A percentile compares a stretch with the other conserved stretches of the same genome.
These are phyloP conservation scores for Mitragyna speciosa DNA, from an alignment of 257 asterid genomes.

Conservation along the genomic window DNA sequence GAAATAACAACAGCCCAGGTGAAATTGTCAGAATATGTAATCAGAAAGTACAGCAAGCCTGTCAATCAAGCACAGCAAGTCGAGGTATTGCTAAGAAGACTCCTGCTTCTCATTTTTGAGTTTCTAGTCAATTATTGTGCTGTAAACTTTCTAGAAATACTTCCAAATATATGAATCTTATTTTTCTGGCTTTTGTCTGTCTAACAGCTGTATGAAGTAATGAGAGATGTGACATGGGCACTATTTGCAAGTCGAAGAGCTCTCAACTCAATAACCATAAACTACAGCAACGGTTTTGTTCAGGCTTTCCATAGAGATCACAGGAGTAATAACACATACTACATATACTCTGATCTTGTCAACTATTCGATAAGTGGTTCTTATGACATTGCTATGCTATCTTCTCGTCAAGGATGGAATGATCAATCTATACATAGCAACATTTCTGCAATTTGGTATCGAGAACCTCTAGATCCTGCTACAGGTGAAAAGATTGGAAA, in stretches of 20 bases:
- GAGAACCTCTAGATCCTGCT: constrained; percentile 70
- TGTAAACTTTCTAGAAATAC: not conserved
- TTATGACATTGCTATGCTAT: constrained; percentile 37
- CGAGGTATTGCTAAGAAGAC: constrained; percentile 48
- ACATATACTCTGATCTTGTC: constrained; percentile 77
- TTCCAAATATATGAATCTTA: not conserved
- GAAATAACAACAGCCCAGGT: constrained; percentile 92
- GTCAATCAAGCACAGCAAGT: constrained; percentile 73
- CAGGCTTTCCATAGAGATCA: constrained; percentile 91
- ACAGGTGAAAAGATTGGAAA: constrained; percentile 73
- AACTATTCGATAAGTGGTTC: constrained; percentile 67
- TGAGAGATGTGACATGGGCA: constrained; percentile 94
- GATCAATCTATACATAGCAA: constrained; percentile 73
- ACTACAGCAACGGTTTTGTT: constrained; percentile 85
- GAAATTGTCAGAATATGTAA: constrained; percentile 68
- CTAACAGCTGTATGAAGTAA: constrained; percentile 77
- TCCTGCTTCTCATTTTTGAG: not conserved
- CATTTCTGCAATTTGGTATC: constrained; percentile 76
- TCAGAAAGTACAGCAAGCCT: constrained; percentile 63
- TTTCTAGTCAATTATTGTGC: not conserved
- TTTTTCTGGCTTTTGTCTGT: constrained; percentile 15
- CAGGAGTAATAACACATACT: constrained; percentile 65
- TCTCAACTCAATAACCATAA: constrained; percentile 71
- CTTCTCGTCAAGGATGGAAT: constrained; percentile 74
- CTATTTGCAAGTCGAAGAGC: constrained; percentile 78